Evolutionary conservation across 345 rosid species (phyloP).

Genomic region (Passiflora organensis): DNA sequence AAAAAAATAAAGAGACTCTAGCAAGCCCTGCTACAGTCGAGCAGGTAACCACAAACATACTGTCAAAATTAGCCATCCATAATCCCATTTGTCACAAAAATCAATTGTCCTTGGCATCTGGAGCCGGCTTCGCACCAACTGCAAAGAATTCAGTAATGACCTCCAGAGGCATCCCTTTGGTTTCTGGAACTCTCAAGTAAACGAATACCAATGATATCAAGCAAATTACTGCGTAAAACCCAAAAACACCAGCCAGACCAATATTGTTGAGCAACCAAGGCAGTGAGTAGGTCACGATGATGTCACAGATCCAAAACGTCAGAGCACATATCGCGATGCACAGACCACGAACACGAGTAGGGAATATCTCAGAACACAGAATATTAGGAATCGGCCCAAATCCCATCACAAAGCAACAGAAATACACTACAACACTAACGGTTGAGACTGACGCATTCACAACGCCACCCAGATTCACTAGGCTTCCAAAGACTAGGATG

Average conservation of each 20-base stretch:
- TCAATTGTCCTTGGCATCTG: slow-evolving; percentile 46
- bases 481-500: slow-evolving; percentile 52
- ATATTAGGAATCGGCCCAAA: slow-evolving; percentile 95
- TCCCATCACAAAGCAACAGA: slow-evolving; percentile 96
- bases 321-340: slow-evolving; percentile 93
- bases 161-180: slow-evolving; percentile 98
- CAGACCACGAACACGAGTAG: slow-evolving; percentile 82
- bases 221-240: slow-evolving; percentile 68
- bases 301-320: slow-evolving; percentile 74
- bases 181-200: slow-evolving; percentile 81
- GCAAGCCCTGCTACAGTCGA: background rate
- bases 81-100: background rate
- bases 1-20: background rate
- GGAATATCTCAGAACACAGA: slow-evolving; percentile 93
- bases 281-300: slow-evolving; percentile 75
- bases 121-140: slow-evolving; percentile 71
- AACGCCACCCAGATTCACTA: slow-evolving; percentile 43
- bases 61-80: slow-evolving; percentile 20
- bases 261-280: slow-evolving; percentile 72
- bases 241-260: slow-evolving; percentile 81
- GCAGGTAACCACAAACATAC: background rate
- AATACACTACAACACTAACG: slow-evolving; percentile 57
- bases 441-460: slow-evolving; percentile 68
- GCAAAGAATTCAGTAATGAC: slow-evolving; percentile 87
- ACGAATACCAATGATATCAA: slow-evolving; percentile 63